These are phyloP conservation scores for Stramenopiles sp. DNA, from an alignment of 352 stramenopile species.

Conservation along the genomic window DNA sequence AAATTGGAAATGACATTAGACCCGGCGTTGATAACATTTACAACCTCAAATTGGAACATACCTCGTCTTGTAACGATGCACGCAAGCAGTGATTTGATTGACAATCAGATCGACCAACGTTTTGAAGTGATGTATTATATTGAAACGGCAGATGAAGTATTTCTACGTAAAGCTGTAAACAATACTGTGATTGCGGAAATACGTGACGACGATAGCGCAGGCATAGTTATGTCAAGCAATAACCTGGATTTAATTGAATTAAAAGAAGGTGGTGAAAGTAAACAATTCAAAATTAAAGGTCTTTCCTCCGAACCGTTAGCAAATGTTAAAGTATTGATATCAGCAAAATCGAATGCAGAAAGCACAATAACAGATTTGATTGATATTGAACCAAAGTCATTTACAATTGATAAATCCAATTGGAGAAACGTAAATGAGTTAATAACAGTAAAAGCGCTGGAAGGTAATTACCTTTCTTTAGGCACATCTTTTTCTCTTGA, in stretches of 20 bases:
- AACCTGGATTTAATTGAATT: too few relatives aligned
- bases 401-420: background rate
- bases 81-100: background rate
- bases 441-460: background rate
- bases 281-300: background rate
- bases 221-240: too few relatives aligned
- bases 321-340: background rate
- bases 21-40: background rate
- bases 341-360: too few relatives aligned
- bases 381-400: background rate
- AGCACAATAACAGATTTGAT: background rate
- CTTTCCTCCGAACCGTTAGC: background rate
- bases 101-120: background rate
- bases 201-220: background rate
- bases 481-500: too few relatives aligned
- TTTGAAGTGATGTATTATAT: background rate
- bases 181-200: background rate
- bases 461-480: too few relatives aligned
- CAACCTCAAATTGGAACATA: slow-evolving; percentile 3
- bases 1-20: background rate
- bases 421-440: background rate
- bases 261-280: background rate
- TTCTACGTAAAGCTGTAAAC: background rate
- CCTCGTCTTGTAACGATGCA: background rate
- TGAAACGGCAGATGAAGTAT: background rate